phyloP scores from a whole-genome alignment of 176 grass and related monocot genomes.

The Puccinellia tenuiflora region DNA sequence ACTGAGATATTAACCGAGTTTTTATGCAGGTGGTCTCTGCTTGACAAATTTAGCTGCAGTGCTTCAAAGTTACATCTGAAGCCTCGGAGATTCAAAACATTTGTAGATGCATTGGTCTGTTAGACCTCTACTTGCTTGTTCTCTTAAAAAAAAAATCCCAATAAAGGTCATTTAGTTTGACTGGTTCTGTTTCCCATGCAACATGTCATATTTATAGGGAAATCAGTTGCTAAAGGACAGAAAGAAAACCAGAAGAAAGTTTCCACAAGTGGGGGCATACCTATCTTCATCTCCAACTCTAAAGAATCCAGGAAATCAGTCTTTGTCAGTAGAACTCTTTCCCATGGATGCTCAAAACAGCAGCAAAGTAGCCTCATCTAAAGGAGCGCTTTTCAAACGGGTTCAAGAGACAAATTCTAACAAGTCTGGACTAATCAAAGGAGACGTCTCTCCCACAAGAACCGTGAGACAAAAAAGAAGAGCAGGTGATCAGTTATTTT shows the following conservation, averaged over 20 bases:
- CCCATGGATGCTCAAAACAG: conserved; percentile 45
- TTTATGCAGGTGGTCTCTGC: too few relatives aligned
- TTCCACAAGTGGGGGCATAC: conserved; percentile 52
- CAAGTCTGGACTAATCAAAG: conserved; percentile 45
- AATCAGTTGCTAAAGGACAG: conserved; percentile 92
- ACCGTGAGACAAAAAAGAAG: conserved; percentile 86
- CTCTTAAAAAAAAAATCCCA: not conserved
- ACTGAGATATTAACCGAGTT: too few relatives aligned
- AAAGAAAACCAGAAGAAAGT: conserved; percentile 90
- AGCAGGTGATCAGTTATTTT: conserved; percentile 49
- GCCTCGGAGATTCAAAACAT: conserved; percentile 98
- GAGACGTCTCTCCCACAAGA: conserved; percentile 66
- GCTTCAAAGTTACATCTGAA: conserved; percentile 96
- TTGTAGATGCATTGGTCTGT: conserved; percentile 90
- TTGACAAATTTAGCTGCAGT: conserved; percentile 95
- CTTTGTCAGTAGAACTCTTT: conserved; percentile 51
- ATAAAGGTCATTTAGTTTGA: not conserved
- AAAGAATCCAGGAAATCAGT: conserved; percentile 46
- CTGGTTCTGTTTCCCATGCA: conserved; percentile 22
- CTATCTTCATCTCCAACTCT: conserved; percentile 42
- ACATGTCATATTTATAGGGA: conserved; percentile 44
- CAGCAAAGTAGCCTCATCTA: conserved; percentile 57
- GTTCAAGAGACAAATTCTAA: conserved; percentile 48
- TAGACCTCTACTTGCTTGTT: conserved; percentile 29
- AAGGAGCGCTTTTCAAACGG: conserved; percentile 55